Conservation (phyloP, 73 alveolate species). For the Tetrahymena malaccensis region DNA sequence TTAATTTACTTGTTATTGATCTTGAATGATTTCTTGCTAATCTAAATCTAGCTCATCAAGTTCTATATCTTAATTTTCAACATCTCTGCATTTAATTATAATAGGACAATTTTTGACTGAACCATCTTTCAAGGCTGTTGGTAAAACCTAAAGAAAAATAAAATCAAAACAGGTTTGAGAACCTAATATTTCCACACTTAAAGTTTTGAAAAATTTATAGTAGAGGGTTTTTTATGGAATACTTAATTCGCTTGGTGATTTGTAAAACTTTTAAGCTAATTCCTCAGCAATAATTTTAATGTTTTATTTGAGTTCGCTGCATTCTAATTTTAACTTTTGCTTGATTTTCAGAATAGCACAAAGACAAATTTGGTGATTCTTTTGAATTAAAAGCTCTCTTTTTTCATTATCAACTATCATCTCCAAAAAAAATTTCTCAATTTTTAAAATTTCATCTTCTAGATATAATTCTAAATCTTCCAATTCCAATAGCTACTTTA, state of each 20-base stretch:
- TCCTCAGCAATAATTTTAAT: background rate
- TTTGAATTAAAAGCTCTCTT: background rate
- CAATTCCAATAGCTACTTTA: background rate
- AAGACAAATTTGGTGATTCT: background rate
- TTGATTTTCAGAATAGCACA: background rate
- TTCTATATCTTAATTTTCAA: background rate
- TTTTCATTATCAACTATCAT: background rate
- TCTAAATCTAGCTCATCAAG: background rate
- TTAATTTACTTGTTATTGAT: too few relatives aligned
- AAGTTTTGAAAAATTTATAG: background rate
- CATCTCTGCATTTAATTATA: background rate
- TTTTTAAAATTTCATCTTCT: background rate
- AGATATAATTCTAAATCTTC: background rate
- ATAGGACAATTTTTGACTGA: background rate
- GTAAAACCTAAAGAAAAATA: background rate
- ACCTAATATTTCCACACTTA: background rate
- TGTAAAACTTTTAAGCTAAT: background rate
- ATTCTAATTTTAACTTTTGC: background rate
- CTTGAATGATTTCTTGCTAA: too few relatives aligned
- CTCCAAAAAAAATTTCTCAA: background rate
- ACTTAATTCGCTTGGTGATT: background rate
- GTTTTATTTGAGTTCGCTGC: background rate
- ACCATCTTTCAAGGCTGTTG: background rate
- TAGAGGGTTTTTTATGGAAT: background rate
- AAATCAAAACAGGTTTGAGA: background rate